These are phyloP conservation scores for Starmerella bombicola DNA, from an alignment of 805 yeast genomes.

Conservation along the genomic window DNA sequence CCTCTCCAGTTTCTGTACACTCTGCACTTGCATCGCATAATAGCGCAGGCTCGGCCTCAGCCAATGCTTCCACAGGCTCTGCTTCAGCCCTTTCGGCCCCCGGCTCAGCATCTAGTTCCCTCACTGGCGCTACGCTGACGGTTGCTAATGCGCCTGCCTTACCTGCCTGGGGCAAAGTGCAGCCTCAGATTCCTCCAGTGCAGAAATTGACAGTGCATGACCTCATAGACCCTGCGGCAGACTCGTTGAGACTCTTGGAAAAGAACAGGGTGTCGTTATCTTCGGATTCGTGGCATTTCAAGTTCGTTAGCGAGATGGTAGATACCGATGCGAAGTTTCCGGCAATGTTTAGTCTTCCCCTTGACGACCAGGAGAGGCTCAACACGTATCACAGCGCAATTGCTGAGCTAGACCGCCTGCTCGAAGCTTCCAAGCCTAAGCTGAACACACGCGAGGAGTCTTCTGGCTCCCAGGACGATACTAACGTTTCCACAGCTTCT, in stretches of 20 bases:
- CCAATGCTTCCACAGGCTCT: conserved; percentile 27
- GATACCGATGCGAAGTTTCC: conserved; percentile 13
- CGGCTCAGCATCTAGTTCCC: neutral
- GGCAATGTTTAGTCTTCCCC: conserved; percentile 20
- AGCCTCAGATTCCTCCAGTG: conserved; percentile 13
- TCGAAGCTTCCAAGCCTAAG: neutral
- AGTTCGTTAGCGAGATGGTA: conserved; percentile 11
- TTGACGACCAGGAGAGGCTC: conserved; percentile 18
- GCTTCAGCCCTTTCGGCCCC: conserved; percentile 23
- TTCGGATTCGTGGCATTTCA: conserved; percentile 8
- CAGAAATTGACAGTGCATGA: conserved; percentile 8
- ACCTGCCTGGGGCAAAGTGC: conserved; percentile 19
- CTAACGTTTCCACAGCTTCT: neutral
- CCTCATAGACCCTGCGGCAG: conserved; percentile 1
- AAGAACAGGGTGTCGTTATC: conserved; percentile 7
- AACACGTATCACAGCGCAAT: conserved; percentile 14
- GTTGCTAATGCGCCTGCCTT: conserved; percentile 16
- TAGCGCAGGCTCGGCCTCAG: neutral
- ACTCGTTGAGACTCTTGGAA: conserved; percentile 2
- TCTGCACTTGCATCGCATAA: conserved; percentile 22
- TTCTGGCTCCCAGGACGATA: neutral
- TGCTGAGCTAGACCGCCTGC: conserved; percentile 14
- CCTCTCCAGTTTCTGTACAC: neutral
- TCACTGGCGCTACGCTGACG: conserved; percentile 7
- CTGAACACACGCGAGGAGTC: neutral